phyloP scores from a whole-genome alignment of 2,329 filamentous ascomycete genomes.

The Penicillium brasilianum region DNA sequence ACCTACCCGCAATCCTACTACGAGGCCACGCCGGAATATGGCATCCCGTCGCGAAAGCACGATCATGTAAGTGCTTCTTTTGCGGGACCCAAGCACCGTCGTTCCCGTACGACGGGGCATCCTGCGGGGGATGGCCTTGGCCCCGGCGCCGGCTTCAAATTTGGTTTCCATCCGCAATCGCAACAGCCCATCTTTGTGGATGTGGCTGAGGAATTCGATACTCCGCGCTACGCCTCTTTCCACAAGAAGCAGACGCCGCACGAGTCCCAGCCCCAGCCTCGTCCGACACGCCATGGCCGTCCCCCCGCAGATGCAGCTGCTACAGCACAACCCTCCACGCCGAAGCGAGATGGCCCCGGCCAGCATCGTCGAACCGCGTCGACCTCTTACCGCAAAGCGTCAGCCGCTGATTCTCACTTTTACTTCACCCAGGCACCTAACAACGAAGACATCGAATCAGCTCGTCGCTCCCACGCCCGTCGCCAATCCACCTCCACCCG shows the following conservation, averaged over 20 bases:
- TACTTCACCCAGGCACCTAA: conserved; percentile 60
- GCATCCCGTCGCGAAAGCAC: conserved; percentile 59
- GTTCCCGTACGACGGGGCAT: conserved; percentile 55
- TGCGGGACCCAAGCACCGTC: conserved; percentile 49
- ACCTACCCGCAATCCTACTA: conserved; percentile 55
- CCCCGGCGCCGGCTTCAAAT: conserved; percentile 33
- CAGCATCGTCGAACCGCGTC: conserved; percentile 35
- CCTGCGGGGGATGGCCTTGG: conserved; percentile 37
- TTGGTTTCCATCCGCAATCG: conserved; percentile 35
- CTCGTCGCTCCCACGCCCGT: conserved; percentile 56
- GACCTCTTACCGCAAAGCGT: conserved; percentile 48
- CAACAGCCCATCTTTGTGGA: conserved; percentile 62
- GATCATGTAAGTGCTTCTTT: conserved; percentile 71
- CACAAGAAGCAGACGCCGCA: conserved; percentile 30
- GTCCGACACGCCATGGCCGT: conserved; percentile 33
- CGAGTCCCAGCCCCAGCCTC: conserved; percentile 31
- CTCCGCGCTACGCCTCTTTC: conserved; percentile 52
- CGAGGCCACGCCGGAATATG: conserved; percentile 54
- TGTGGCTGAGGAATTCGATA: conserved; percentile 60
- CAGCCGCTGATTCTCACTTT: conserved; percentile 57
- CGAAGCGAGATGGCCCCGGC: conserved; percentile 30
- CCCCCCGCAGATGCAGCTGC: conserved; percentile 23
- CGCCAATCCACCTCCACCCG: conserved; percentile 60
- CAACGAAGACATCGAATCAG: conserved; percentile 59
- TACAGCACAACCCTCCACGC: conserved; percentile 13